Percentiles rank a stretch among this genome's conserved stretches.
These are phyloP conservation scores for Emergomyces africanus DNA, from an alignment of 2,329 filamentous ascomycete genomes.

Conservation along the genomic window DNA sequence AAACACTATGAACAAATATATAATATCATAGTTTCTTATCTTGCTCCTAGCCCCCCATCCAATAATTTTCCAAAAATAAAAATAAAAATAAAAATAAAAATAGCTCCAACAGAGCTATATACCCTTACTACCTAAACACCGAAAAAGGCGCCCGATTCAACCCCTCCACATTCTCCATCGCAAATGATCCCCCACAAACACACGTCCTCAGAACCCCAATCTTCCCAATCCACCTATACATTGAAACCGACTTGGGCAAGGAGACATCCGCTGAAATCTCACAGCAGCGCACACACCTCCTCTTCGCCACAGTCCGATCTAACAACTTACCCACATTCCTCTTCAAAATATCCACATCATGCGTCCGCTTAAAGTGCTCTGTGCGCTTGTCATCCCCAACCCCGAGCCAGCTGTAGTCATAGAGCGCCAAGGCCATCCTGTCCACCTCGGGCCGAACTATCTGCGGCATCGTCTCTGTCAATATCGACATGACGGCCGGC, in stretches of 20 bases:
- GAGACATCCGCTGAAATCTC: slow-evolving; percentile 52
- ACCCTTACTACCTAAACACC: background rate
- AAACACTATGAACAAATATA: too few species aligned
- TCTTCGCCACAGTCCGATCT: slow-evolving; percentile 18
- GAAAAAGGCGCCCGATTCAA: background rate
- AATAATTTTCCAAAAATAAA: background rate
- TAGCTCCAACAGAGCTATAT: background rate
- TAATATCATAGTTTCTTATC: background rate
- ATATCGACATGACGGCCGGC: slow-evolving; percentile 35
- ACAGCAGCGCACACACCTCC: slow-evolving; percentile 48
- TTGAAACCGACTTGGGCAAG: slow-evolving; percentile 23
- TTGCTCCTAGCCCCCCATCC: background rate
- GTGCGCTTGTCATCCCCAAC: slow-evolving; percentile 46
- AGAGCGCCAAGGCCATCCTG: slow-evolving; percentile 56
- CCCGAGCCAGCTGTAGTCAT: slow-evolving; percentile 57
- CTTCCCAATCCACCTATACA: slow-evolving; percentile 27
- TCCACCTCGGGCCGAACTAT: slow-evolving; percentile 50
- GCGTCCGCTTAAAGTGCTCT: slow-evolving; percentile 47
- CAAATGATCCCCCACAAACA: slow-evolving; percentile 31
- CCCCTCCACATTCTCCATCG: slow-evolving; percentile 16
- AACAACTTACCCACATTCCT: slow-evolving; percentile 25
- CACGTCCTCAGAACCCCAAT: slow-evolving; percentile 25
- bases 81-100: background rate
- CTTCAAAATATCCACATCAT: slow-evolving; percentile 46
- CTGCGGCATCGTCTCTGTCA: slow-evolving; percentile 39